Evolutionary conservation across 2,329 filamentous ascomycete genomes (phyloP).

Genomic region (Monilinia fructigena): DNA sequence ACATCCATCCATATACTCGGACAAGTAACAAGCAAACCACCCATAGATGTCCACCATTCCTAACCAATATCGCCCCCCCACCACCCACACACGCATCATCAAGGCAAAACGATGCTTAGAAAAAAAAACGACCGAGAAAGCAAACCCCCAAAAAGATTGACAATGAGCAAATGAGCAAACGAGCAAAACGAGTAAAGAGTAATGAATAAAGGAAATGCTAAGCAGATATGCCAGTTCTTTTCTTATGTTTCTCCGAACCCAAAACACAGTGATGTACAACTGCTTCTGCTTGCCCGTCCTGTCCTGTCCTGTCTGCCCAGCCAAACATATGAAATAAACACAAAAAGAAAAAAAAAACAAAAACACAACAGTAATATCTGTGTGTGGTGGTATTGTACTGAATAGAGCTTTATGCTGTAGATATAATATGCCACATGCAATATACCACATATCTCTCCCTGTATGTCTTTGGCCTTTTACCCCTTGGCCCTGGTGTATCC

Average conservation of each 20-base stretch:
- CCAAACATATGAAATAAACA: slow-evolving; percentile 9
- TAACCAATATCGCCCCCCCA: too few species aligned
- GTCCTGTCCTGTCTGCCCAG: too few species aligned
- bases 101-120: too few species aligned
- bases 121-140: neutral
- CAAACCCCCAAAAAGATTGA: neutral
- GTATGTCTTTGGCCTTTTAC: neutral
- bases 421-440: neutral
- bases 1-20: too few species aligned
- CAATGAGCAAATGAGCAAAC: neutral
- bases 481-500: neutral
- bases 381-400: neutral
- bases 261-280: slow-evolving; percentile 12
- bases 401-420: slow-evolving; percentile 14
- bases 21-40: too few species aligned
- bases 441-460: neutral
- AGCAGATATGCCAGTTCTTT: slow-evolving; percentile 10
- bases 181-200: neutral
- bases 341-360: neutral
- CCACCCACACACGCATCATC: too few species aligned
- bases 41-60: too few species aligned
- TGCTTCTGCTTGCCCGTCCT: neutral
- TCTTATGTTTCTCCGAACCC: neutral
- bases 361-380: slow-evolving; percentile 1
- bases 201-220: neutral